Percentiles rank a stretch among this genome's conserved stretches.
Conservation (phyloP, 306 rosid species). For the Fragaria nilgerrensis region DNA sequence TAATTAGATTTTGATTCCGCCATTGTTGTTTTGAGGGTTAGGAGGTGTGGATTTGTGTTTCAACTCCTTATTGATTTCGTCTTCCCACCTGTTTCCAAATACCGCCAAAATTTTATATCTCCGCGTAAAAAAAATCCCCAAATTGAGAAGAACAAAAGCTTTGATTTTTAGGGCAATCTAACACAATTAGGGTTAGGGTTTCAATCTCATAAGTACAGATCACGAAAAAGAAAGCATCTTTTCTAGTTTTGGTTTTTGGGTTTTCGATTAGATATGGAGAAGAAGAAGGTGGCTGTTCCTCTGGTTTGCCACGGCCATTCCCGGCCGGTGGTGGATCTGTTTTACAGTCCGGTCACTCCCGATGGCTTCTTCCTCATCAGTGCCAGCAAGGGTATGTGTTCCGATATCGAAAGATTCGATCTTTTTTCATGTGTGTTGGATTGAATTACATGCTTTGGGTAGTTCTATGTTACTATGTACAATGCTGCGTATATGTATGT, state of each 20-base stretch:
- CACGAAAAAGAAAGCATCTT: constrained; percentile 4
- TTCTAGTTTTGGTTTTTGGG: not conserved
- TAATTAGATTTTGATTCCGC: constrained; percentile 32
- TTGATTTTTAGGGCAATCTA: not conserved
- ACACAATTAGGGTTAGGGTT: constrained; percentile 40
- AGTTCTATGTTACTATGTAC: not conserved
- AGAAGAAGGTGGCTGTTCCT: constrained; percentile 78
- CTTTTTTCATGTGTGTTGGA: not conserved
- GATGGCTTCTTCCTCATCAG: constrained; percentile 96
- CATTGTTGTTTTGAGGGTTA: constrained; percentile 47
- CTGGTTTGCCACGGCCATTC: constrained; percentile 94
- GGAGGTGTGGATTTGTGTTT: constrained; percentile 60
- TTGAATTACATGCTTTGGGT: not conserved
- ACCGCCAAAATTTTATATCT: constrained; percentile 45
- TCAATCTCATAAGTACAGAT: constrained; percentile 23
- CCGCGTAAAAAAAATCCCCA: constrained; percentile 14
- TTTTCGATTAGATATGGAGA: constrained; percentile 53
- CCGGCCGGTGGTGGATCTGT: constrained; percentile 93
- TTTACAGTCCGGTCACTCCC: constrained; percentile 83
- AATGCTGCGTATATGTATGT: not conserved
- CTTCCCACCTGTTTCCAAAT: constrained; percentile 47
- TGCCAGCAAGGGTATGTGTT: constrained; percentile 86
- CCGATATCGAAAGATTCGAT: not conserved
- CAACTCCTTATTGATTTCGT: constrained; percentile 18
- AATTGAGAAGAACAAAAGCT: not conserved